Base-by-base conservation (phyloP, 495 filamentous ascomycete species). In the Penicillium herquei region DNA sequence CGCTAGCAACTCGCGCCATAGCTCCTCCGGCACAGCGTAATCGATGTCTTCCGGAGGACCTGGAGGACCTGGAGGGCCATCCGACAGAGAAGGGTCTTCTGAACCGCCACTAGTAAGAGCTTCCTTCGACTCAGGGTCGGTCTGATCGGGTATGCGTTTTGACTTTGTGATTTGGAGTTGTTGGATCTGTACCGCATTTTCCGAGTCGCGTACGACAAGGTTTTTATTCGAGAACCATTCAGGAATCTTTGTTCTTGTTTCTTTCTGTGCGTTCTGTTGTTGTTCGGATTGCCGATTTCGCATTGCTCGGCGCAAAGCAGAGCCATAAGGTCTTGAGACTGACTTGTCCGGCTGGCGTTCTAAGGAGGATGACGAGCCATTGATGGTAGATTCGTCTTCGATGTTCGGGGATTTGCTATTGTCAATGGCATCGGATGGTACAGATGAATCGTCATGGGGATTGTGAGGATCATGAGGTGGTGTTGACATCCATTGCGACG, bases 151-250 rank as follows among this genome's bases (percentile, higher is more conserved):
- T 3, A 41, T 31, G 0, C 49, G 37, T 40, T 57, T 58, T 14
- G 59, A 57, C 18, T 58, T 58, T 30, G 55, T 59, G 43, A 70
- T 68, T 26, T 65, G 55, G 50, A 76, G 59, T 49, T 68, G 65
- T 48, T 49, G 44, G 18, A 26, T 52, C 31, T 35, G 51, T 9
- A 32, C 31, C 33, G 42, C 42, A 16, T 26, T 55, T 16, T 55
- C 48, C 11, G 51, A 35, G 39, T 60, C 44, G 31, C 61, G 54
- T 39, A 67, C 54, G 6, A 72, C 56, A 7, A 62, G 66, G 45
- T 78, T 78, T 13, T 64, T 65, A 35, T 73, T 65, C 9, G 62
- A 50, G 47, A 77, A 77, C 75, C 75, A 78, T 9, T 64, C 52
- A 0, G 75, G 75, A 11, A 78, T 57, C 1, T 59, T 68, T 12